These are phyloP conservation scores for Decorospora gaudefroyi DNA, from an alignment of 2,329 filamentous ascomycete genomes.

Conservation along the genomic window DNA sequence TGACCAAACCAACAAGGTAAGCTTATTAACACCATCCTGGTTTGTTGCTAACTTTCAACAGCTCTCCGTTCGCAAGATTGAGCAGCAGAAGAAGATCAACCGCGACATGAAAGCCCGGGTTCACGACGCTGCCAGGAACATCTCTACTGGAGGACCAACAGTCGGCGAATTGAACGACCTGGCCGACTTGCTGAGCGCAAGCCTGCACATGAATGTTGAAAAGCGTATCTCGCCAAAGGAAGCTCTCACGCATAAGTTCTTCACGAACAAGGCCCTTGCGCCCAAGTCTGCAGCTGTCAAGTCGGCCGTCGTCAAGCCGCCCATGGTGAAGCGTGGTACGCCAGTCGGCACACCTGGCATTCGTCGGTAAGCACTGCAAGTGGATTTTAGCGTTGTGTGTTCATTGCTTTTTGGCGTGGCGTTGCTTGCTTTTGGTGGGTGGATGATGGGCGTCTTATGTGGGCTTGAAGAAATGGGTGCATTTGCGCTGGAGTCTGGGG, in stretches of 20 bases:
- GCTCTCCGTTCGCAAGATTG: constrained; percentile 69
- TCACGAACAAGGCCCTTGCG: constrained; percentile 52
- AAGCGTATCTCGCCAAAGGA: constrained; percentile 86
- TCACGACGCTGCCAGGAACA: constrained; percentile 69
- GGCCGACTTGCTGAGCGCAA: constrained; percentile 84
- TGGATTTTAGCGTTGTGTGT: constrained; percentile 5
- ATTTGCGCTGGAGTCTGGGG: neutral
- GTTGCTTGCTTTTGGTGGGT: constrained; percentile 1
- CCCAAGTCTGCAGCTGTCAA: constrained; percentile 23
- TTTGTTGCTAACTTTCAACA: constrained; percentile 43
- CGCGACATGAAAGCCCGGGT: constrained; percentile 78
- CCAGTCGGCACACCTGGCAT: constrained; percentile 17
- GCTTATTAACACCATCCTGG: constrained; percentile 5
- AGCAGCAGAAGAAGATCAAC: constrained; percentile 64
- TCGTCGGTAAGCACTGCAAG: constrained; percentile 20
- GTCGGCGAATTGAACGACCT: constrained; percentile 80
- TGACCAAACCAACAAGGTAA: constrained; percentile 53
- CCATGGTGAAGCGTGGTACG: constrained; percentile 29
- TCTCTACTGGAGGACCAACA: constrained; percentile 68
- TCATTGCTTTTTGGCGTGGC: neutral
- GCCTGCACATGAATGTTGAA: constrained; percentile 86
- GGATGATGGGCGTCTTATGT: neutral
- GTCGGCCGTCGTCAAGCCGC: constrained; percentile 35
- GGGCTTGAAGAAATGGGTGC: neutral
- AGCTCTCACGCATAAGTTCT: constrained; percentile 87